Conservation (phyloP, 2,329 filamentous ascomycete genomes). For the Pseudogymnoascus pannorum region DNA sequence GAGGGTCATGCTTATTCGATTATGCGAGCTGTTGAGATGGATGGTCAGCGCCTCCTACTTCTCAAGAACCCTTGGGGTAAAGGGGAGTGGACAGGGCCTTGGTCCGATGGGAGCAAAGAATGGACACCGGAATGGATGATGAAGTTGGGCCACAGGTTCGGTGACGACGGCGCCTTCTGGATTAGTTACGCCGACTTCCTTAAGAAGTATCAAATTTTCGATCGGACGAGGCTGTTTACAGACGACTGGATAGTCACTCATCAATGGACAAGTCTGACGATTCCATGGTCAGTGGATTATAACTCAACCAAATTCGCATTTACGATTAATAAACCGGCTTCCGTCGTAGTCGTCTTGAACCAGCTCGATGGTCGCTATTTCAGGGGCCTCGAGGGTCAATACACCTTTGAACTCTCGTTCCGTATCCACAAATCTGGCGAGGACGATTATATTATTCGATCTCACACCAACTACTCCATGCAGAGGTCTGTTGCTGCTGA, state of each 20-base stretch:
- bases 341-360: slow-evolving; percentile 51
- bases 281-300: slow-evolving; percentile 55
- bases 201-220: slow-evolving; percentile 53
- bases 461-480: slow-evolving; percentile 52
- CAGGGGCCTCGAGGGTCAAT: slow-evolving; percentile 53
- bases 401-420: slow-evolving; percentile 40
- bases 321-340: slow-evolving; percentile 46
- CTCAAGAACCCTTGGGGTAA: slow-evolving; percentile 51
- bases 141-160: slow-evolving; percentile 52
- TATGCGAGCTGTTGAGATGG: slow-evolving; percentile 48
- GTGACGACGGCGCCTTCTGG: slow-evolving; percentile 57
- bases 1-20: slow-evolving; percentile 54
- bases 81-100: slow-evolving; percentile 52
- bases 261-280: slow-evolving; percentile 54
- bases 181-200: slow-evolving; percentile 56
- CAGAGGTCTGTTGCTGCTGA: slow-evolving; percentile 52
- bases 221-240: slow-evolving; percentile 55
- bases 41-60: slow-evolving; percentile 40
- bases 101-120: slow-evolving; percentile 52
- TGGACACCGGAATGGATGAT: slow-evolving; percentile 52
- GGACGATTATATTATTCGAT: slow-evolving; percentile 53
- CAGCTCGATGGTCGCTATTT: slow-evolving; percentile 58
- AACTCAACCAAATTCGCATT: slow-evolving; percentile 54
- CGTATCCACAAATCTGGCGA: slow-evolving; percentile 44
- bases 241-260: slow-evolving; percentile 53